Evolutionary conservation across 2,329 filamentous ascomycete genomes (phyloP).

Genomic region (Neopestalotiopsis rosae): DNA sequence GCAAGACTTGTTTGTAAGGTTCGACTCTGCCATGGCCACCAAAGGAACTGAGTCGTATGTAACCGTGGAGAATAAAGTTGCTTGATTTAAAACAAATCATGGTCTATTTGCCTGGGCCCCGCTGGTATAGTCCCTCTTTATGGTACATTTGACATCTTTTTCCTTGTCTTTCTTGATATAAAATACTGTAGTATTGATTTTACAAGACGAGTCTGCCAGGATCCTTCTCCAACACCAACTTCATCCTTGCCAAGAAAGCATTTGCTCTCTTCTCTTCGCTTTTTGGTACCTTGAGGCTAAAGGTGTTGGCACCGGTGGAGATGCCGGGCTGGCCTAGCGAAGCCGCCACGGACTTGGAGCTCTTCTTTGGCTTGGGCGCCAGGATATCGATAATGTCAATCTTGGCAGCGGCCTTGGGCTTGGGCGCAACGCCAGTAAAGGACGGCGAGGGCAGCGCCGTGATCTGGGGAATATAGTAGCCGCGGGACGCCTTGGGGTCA

Average conservation of each 20-base stretch:
- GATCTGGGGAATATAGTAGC: constrained; percentile 72
- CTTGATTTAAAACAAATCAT: constrained; percentile 1
- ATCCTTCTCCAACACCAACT: constrained; percentile 80
- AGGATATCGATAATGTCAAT: constrained; percentile 86
- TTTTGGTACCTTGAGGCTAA: constrained; percentile 79
- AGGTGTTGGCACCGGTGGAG: constrained; percentile 71
- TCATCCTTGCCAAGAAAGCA: constrained; percentile 85
- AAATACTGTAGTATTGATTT: constrained; percentile 25
- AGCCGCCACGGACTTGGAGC: constrained; percentile 33
- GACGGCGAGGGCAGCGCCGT: constrained; percentile 57
- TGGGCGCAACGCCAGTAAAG: constrained; percentile 36
- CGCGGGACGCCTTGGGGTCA: constrained; percentile 4
- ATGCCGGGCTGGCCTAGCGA: constrained; percentile 47
- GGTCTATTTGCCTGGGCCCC: constrained; percentile 9
- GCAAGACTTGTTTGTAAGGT: neutral
- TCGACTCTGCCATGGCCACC: neutral
- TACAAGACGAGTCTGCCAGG: constrained; percentile 75
- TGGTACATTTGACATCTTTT: neutral
- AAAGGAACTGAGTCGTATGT: neutral
- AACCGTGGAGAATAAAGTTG: neutral
- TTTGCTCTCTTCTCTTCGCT: constrained; percentile 82
- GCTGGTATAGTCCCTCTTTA: constrained; percentile 6
- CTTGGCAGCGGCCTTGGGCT: constrained; percentile 50
- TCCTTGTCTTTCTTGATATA: neutral
- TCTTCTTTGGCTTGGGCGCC: constrained; percentile 45